Percentiles rank a stretch among this genome's conserved stretches.
Conservation (phyloP, 129 eudicot species). For the sunflower (Helianthus annuus) region DNA sequence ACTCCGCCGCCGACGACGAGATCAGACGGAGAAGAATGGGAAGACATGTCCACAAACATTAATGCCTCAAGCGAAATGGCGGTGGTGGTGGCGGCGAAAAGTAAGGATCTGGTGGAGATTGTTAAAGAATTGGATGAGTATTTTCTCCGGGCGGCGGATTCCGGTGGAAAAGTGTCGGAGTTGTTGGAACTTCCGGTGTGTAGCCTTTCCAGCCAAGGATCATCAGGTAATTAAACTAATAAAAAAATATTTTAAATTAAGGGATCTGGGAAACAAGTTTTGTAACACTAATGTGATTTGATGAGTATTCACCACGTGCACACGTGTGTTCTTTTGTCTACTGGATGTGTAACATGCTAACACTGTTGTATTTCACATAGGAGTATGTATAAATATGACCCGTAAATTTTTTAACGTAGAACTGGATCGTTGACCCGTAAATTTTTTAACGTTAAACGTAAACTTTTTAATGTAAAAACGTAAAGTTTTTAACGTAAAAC, state of each 20-base stretch:
- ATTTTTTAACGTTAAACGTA: too few relatives aligned
- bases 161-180: slow-evolving; percentile 63
- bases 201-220: slow-evolving; percentile 49
- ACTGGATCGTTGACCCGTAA: too few relatives aligned
- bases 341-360: slow-evolving; percentile 25
- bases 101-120: slow-evolving; percentile 75
- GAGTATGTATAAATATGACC: too few relatives aligned
- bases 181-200: slow-evolving; percentile 70
- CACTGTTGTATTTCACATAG: too few relatives aligned
- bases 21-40: slow-evolving; percentile 78
- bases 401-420: too few relatives aligned
- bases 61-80: slow-evolving; percentile 39
- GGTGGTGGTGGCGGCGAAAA: slow-evolving; percentile 62
- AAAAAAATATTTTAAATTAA: background rate
- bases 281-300: slow-evolving; percentile 15
- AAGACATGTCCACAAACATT: slow-evolving; percentile 39
- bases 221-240: slow-evolving; percentile 31
- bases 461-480: too few relatives aligned
- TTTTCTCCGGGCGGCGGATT: slow-evolving; percentile 77
- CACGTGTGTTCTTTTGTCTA: slow-evolving; percentile 32
- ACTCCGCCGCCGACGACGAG: slow-evolving; percentile 48
- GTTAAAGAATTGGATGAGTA: slow-evolving; percentile 81
- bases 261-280: slow-evolving; percentile 13
- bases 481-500: too few relatives aligned
- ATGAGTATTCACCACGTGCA: slow-evolving; percentile 41